Conservation (phyloP, 768 basidiomycete genomes). For the Tephrocybe sp. region DNA sequence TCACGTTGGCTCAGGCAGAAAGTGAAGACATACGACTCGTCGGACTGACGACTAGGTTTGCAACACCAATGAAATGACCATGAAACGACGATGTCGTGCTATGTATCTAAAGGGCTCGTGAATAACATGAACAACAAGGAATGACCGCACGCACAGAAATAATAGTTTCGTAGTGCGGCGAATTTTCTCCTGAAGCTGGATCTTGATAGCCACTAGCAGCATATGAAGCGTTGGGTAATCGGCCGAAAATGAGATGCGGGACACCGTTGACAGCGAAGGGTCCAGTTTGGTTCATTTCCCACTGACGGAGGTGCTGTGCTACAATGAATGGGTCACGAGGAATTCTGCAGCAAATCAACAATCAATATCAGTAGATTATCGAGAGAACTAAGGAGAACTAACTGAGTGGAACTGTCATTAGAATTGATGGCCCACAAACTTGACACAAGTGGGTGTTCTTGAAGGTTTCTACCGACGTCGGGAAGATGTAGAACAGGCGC, state of each 20-base stretch:
- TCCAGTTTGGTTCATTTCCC: slow-evolving; percentile 6
- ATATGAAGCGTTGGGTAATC: slow-evolving; percentile 18
- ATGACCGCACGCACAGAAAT: neutral
- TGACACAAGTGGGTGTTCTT: slow-evolving; percentile 25
- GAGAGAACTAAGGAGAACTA: neutral
- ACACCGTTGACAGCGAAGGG: neutral
- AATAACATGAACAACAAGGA: neutral
- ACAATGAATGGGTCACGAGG: neutral
- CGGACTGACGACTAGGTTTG: neutral
- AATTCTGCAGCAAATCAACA: neutral
- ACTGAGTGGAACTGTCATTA: slow-evolving; percentile 19
- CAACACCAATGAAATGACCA: neutral
- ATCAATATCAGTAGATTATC: neutral
- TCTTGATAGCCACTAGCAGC: neutral
- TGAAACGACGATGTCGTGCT: neutral
- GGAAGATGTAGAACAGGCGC: slow-evolving; percentile 22
- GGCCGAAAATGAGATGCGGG: slow-evolving; percentile 20
- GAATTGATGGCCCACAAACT: slow-evolving; percentile 26
- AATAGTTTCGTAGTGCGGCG: slow-evolving; percentile 9
- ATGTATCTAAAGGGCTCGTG: neutral
- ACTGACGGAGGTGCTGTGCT: slow-evolving; percentile 10
- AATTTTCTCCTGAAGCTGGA: neutral
- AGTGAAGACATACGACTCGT: neutral
- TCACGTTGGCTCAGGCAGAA: neutral
- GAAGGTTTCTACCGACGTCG: slow-evolving; percentile 26